Evolutionary conservation across 192 early-diverging fungal genomes (phyloP).

Genomic region (Allomyces javanicus): DNA sequence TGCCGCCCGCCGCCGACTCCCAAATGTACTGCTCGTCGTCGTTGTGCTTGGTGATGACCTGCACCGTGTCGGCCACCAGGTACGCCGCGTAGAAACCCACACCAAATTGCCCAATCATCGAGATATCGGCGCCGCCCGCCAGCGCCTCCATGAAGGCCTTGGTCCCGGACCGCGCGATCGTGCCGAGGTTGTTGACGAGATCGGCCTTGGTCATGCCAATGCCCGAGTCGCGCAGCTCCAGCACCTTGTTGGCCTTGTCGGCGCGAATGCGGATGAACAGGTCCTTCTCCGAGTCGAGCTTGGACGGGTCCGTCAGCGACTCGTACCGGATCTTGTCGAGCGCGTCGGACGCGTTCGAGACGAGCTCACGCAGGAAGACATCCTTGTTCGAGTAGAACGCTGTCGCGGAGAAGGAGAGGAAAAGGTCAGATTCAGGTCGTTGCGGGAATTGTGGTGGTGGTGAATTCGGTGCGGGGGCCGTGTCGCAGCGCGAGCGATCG

Average conservation of each 20-base stretch:
- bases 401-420: neutral
- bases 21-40: constrained; percentile 94
- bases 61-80: constrained; percentile 93
- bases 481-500: too few relatives aligned
- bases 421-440: too few relatives aligned
- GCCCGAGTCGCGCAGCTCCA: constrained; percentile 75
- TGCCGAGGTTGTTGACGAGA: constrained; percentile 93
- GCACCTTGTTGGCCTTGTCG: constrained; percentile 66
- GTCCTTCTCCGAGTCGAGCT: constrained; percentile 81
- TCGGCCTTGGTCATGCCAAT: constrained; percentile 93
- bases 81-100: constrained; percentile 99
- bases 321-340: constrained; percentile 98
- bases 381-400: constrained; percentile 96
- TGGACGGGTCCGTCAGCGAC: constrained; percentile 79
- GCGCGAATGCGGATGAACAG: constrained; percentile 87
- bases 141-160: constrained; percentile 99
- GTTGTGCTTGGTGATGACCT: constrained; percentile 91
- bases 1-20: constrained; percentile 72
- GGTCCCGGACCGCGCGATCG: constrained; percentile 99
- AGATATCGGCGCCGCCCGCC: constrained; percentile 84
- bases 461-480: too few relatives aligned
- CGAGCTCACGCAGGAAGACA: constrained; percentile 95
- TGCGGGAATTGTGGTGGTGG: too few relatives aligned
- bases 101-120: constrained; percentile 99
- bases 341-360: constrained; percentile 88